Evolutionary conservation across 352 stramenopile species (phyloP).

Genomic region (Saprolegnia parasitica): DNA sequence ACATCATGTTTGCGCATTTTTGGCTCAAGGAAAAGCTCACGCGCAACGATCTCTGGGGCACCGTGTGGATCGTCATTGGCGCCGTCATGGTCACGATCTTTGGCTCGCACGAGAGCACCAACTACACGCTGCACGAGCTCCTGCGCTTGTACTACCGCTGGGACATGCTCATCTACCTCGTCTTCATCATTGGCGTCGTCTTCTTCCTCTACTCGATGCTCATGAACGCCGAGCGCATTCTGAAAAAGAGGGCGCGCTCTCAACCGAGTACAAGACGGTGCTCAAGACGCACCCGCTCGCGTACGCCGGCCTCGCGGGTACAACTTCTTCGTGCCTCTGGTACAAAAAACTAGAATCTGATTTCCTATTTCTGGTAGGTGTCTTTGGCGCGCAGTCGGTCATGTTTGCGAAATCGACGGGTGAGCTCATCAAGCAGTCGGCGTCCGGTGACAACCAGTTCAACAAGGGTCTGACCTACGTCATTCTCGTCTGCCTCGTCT

Average conservation of each 20-base stretch:
- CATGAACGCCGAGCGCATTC: constrained; percentile 50
- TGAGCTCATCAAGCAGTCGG: constrained; percentile 78
- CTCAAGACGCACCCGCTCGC: constrained; percentile 55
- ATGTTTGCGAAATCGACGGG: constrained; percentile 78
- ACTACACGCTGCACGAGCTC: constrained; percentile 74
- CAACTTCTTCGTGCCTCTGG: too few relatives aligned
- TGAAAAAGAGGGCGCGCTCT: constrained; percentile 43
- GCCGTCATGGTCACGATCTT: constrained; percentile 68
- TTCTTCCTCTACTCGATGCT: constrained; percentile 37
- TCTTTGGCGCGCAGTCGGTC: constrained; percentile 77
- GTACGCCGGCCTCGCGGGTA: constrained; percentile 62
- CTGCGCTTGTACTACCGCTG: constrained; percentile 60
- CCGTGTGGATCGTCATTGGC: constrained; percentile 62
- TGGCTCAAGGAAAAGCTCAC: constrained; percentile 77
- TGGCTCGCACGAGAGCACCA: constrained; percentile 46
- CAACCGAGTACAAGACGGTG: constrained; percentile 43
- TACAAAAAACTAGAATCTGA: too few relatives aligned
- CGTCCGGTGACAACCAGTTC: constrained; percentile 72
- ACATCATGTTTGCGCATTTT: constrained; percentile 70
- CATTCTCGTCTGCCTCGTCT: constrained; percentile 77
- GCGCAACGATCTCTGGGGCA: constrained; percentile 59
- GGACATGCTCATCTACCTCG: constrained; percentile 63
- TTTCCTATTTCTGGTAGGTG: constrained; percentile 25
- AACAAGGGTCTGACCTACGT: constrained; percentile 65
- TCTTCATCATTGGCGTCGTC: constrained; percentile 45